phyloP scores from a whole-genome alignment of 768 basidiomycete species.

The Mycena belliarum region DNA sequence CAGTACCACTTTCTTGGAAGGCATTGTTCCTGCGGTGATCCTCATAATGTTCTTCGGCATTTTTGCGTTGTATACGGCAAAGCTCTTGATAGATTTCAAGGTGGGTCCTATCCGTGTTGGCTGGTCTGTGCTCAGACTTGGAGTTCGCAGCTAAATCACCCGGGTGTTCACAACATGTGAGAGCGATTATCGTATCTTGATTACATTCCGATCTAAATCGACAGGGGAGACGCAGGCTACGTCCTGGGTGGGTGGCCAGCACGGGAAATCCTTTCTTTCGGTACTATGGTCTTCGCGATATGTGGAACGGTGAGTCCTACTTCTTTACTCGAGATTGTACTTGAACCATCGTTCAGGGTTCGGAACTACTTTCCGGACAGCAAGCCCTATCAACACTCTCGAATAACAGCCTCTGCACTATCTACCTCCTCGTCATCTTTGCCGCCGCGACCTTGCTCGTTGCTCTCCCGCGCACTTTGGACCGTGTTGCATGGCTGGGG shows the following conservation, averaged over 20 bases:
- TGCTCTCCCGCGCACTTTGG: conserved; percentile 49
- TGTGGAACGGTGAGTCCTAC: conserved; percentile 39
- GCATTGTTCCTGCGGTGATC: conserved; percentile 52
- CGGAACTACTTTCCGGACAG: conserved; percentile 52
- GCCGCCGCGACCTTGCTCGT: conserved; percentile 41
- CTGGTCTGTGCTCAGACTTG: neutral
- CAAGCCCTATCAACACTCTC: conserved; percentile 51
- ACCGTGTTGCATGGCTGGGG: conserved; percentile 48
- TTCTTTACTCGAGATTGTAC: neutral
- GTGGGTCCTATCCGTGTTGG: conserved; percentile 39
- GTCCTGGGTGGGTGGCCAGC: conserved; percentile 49
- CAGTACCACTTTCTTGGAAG: conserved; percentile 24
- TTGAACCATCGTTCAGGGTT: conserved; percentile 36
- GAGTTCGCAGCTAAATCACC: conserved; percentile 42
- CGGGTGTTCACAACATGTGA: conserved; percentile 54
- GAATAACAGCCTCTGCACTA: conserved; percentile 48
- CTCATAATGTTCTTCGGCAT: conserved; percentile 53
- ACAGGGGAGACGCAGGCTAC: conserved; percentile 51
- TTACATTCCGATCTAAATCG: neutral
- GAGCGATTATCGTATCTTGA: too few relatives aligned
- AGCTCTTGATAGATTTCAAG: conserved; percentile 58
- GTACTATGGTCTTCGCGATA: conserved; percentile 55
- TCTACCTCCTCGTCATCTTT: conserved; percentile 48
- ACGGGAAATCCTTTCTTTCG: conserved; percentile 44
- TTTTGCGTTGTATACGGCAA: conserved; percentile 53